phyloP scores from a whole-genome alignment of 257 asterid genomes.

The Rauvolfia tetraphylla region DNA sequence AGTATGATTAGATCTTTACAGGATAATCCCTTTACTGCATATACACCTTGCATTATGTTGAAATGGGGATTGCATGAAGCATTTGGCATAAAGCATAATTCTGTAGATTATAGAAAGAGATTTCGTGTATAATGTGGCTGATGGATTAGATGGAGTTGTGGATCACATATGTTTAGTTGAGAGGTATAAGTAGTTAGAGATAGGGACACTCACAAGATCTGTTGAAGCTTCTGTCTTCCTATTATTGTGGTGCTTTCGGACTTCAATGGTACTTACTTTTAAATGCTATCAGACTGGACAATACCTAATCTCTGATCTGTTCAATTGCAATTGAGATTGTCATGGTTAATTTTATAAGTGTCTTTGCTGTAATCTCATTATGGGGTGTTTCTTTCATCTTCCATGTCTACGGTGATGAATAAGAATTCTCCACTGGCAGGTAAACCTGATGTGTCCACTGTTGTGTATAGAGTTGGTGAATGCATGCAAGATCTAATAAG shows the following conservation, averaged over 20 bases:
- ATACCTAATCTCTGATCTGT: neutral
- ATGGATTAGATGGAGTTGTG: neutral
- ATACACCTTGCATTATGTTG: neutral
- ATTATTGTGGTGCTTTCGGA: neutral
- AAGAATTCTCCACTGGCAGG: slow-evolving; percentile 37
- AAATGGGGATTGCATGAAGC: neutral
- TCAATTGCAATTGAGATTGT: neutral
- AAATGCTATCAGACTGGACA: neutral
- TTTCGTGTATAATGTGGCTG: neutral
- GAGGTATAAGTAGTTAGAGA: neutral
- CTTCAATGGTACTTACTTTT: neutral
- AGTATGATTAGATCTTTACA: neutral
- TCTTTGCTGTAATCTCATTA: neutral
- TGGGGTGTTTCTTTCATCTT: neutral
- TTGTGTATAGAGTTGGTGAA: slow-evolving; percentile 84
- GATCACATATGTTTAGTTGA: neutral
- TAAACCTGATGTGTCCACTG: slow-evolving; percentile 55
- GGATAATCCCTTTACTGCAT: neutral
- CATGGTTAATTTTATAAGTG: neutral
- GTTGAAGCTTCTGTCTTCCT: neutral
- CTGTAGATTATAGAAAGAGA: neutral
- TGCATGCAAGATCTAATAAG: slow-evolving; percentile 81
- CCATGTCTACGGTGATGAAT: neutral
- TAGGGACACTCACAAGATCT: neutral
- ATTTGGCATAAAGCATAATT: neutral